Evolutionary conservation across 371 early-diverging fungal genomes (phyloP).

Genomic region (Mortierella sp.): DNA sequence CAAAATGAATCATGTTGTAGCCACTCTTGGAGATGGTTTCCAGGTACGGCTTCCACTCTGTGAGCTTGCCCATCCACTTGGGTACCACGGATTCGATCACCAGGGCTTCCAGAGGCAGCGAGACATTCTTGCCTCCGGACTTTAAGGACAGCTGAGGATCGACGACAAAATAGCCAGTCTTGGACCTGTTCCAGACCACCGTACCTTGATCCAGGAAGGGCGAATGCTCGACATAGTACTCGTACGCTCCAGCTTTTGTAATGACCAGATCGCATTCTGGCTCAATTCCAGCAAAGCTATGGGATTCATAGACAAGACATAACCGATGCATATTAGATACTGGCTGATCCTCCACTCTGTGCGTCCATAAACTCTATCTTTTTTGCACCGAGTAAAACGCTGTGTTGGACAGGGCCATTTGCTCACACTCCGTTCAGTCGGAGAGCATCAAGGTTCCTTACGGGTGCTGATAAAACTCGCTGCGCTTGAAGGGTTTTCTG

Average conservation of each 20-base stretch:
- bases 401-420: neutral
- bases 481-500: constrained; percentile 37
- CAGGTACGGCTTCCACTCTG: constrained; percentile 81
- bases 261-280: constrained; percentile 78
- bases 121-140: constrained; percentile 3
- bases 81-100: constrained; percentile 90
- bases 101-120: constrained; percentile 83
- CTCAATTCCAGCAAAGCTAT: constrained; percentile 60
- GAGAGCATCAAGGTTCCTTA: constrained; percentile 12
- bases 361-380: neutral
- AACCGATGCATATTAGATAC: neutral
- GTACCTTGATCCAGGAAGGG: constrained; percentile 18
- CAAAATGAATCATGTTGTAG: constrained; percentile 98
- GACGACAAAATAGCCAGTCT: constrained; percentile 81
- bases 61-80: constrained; percentile 93
- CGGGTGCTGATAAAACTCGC: constrained; percentile 37
- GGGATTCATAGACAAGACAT: constrained; percentile 20
- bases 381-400: neutral
- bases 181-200: constrained; percentile 32
- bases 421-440: no score
- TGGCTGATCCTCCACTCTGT: neutral
- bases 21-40: constrained; percentile 74
- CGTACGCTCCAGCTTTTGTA: constrained; percentile 81
- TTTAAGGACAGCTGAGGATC: constrained; percentile 78
- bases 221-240: constrained; percentile 85